Evolutionary conservation across 768 basidiomycete genomes (phyloP).

Genomic region (Neoboletus subvelutipes): DNA sequence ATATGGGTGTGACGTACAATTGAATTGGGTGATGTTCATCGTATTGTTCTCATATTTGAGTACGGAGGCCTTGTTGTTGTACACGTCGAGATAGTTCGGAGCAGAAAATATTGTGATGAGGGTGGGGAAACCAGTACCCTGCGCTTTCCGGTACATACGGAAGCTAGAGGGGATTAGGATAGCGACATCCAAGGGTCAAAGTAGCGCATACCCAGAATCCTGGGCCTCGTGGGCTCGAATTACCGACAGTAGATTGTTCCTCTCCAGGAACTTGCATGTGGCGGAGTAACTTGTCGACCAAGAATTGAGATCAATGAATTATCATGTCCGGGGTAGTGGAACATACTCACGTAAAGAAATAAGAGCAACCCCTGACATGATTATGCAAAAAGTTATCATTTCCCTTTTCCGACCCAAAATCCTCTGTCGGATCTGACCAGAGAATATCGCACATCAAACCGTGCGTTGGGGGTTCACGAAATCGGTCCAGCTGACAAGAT

Average conservation of each 20-base stretch:
- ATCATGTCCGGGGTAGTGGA: not conserved
- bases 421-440: conserved; percentile 74
- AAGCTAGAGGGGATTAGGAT: conserved; percentile 47
- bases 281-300: conserved; percentile 64
- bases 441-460: conserved; percentile 77
- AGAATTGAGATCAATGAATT: not conserved
- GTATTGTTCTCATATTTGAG: conserved; percentile 97
- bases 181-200: not conserved
- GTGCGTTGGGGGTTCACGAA: conserved; percentile 69
- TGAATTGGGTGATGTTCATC: conserved; percentile 91
- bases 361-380: conserved; percentile 71
- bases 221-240: conserved; percentile 98
- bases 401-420: conserved; percentile 68
- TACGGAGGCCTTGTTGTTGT: conserved; percentile 95
- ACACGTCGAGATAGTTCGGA: conserved; percentile 94
- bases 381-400: conserved; percentile 69
- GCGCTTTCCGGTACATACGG: conserved; percentile 93
- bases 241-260: conserved; percentile 86
- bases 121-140: conserved; percentile 89
- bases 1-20: conserved; percentile 79
- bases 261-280: conserved; percentile 89
- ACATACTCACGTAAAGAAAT: conserved; percentile 64
- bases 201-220: conserved; percentile 74
- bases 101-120: conserved; percentile 98
- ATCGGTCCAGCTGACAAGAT: conserved; percentile 57